phyloP scores from a whole-genome alignment of 768 basidiomycete genomes.

The Leccinum subgranulosum region DNA sequence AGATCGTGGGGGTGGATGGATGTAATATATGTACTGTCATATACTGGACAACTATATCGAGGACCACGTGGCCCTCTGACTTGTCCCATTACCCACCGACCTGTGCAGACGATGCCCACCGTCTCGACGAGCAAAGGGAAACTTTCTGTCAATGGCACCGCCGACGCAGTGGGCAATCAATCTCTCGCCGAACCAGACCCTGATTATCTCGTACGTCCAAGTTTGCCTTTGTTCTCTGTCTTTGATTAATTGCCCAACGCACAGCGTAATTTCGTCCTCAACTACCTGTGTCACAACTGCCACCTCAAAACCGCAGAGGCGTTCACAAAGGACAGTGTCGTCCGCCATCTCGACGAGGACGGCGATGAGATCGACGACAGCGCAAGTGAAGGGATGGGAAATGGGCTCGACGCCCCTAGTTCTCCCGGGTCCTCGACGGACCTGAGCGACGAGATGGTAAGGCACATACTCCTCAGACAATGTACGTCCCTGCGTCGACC shows the following conservation, averaged over 20 bases:
- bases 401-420: background rate
- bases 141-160: constrained; percentile 3
- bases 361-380: constrained; percentile 53
- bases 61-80: constrained; percentile 11
- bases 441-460: constrained; percentile 39
- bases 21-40: constrained; percentile 2
- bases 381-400: constrained; percentile 19
- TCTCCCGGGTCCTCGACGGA: constrained; percentile 21
- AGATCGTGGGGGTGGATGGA: background rate
- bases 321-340: constrained; percentile 60
- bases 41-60: constrained; percentile 1
- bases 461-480: constrained; percentile 50
- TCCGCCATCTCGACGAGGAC: constrained; percentile 63
- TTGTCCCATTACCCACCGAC: background rate
- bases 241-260: constrained; percentile 3
- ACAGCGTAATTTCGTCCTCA: constrained; percentile 67
- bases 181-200: constrained; percentile 35
- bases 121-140: constrained; percentile 16
- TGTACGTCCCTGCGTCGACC: constrained; percentile 35
- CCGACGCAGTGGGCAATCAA: constrained; percentile 18
- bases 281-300: constrained; percentile 74
- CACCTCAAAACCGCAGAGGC: constrained; percentile 69
- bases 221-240: background rate
- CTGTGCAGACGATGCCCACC: constrained; percentile 16
- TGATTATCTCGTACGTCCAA: constrained; percentile 41